Conservation (phyloP, 306 rosid species). For the Vachellia collinsii region DNA sequence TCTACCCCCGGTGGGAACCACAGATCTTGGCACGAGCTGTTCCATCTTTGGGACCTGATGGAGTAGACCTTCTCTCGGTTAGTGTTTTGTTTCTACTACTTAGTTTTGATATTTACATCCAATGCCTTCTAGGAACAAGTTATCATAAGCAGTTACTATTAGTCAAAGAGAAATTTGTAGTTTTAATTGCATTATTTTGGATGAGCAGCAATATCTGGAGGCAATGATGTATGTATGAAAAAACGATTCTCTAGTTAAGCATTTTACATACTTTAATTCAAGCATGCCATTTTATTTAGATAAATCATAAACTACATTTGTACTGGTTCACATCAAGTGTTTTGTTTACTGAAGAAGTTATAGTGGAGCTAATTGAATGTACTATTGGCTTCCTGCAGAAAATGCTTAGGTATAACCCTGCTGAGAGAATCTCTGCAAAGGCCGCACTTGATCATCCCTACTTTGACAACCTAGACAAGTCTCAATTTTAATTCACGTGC, state of each 20-base stretch:
- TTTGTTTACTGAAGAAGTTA: conserved; percentile 1
- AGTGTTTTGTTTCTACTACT: conserved; percentile 20
- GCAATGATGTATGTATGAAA: no score
- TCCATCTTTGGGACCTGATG: conserved; percentile 75
- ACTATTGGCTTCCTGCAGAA: conserved; percentile 56
- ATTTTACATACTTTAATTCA: background rate
- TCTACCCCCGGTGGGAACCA: conserved; percentile 83
- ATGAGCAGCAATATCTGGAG: background rate
- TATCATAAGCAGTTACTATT: no score
- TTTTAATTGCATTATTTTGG: background rate
- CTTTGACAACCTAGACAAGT: conserved; percentile 89
- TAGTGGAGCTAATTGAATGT: conserved; percentile 26
- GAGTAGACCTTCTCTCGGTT: conserved; percentile 85
- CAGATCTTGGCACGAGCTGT: conserved; percentile 74
- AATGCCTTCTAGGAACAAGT: background rate
- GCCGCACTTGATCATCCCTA: conserved; percentile 95
- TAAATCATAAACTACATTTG: background rate
- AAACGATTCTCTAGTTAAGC: background rate
- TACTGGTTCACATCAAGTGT: background rate
- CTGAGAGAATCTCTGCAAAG: conserved; percentile 95
- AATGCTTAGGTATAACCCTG: conserved; percentile 86
- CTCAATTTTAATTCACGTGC: conserved; percentile 59
- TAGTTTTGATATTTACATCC: background rate
- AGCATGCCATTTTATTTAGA: background rate
- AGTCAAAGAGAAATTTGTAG: background rate